Evolutionary conservation across 2,329 filamentous ascomycete genomes (phyloP), one percentile per base, ranked within the genome.

Genomic region (Scedosporium boydii): DNA sequence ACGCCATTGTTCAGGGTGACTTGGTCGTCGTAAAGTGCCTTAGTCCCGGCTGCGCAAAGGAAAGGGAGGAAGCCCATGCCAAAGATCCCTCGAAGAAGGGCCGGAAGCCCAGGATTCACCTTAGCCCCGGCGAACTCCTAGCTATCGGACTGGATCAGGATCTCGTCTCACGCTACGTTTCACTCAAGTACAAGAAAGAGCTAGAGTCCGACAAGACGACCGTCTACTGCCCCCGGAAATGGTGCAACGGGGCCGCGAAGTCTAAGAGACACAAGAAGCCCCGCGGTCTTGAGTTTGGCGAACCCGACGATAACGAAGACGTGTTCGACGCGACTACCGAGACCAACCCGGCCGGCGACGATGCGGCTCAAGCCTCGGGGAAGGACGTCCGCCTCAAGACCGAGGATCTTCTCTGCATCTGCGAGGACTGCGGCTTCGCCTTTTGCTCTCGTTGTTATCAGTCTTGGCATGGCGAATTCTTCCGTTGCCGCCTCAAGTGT

Each of bases 401-500:
- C 6, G 48, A 56, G 12, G 27, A 41, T 34, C 83, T 90, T 9
- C 79, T 98, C 0, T 83, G 87, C 29, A 87, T 98, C 56, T 99
- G 95, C 73, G 90, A 93, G 71, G 90, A 96, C 70, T 98, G 93
- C 75, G 80, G 81, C 10, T 91, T 95, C 68, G 93, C 95, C 12
- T 99, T 99, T 72, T 99, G 95, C 75, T 78, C 75, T 65, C 78
- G 83, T 59, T 87, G 85, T 67, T 73, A 70, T 23, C 82, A 89
- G 70, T 88, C 90, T n/a, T 99, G 95, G 95, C 95, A 99, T 71
- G 95, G 95, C 64, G 90, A 95, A 67, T 88, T 92, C 66, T 76
- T 78, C 53, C 81, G 82, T n/a, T 91, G 89, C 68, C 83, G 82
- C 65, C 86, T 87, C 62, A 86, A 84, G 63, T 83, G 86, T 61